Base-by-base conservation (phyloP, 1,139 yeast species). In the Geotrichum fermentans region DNA sequence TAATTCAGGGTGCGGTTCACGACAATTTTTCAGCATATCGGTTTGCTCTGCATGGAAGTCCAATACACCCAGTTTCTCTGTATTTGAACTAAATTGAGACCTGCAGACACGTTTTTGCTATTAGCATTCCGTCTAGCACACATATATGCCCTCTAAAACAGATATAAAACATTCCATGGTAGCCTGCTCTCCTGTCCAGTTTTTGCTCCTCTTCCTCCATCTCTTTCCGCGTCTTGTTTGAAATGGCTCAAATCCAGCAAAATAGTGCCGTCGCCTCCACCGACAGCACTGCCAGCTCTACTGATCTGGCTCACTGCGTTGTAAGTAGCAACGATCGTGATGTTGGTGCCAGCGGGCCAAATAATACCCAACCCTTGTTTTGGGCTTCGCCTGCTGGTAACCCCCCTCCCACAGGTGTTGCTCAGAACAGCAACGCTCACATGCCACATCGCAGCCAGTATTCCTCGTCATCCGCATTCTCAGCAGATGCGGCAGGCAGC, bases 311-410 rank as follows among this genome's bases (percentile, higher is more conserved):
- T n/a, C 40, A 29, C 24, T 20, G 17, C 34, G 14, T 29, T 37
- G 40, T 10, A 11, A 17, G 21, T 7, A n/a, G 18, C 7, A 13
- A 20, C 7, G 26, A 20, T 22, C 26, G 7, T 18, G 14, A n/a
- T n/a, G n/a, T n/a, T n/a, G n/a, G n/a, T n/a, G 28, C 28, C 28
- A 10, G 7, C 26, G 33, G 8, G 32, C 32, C 32, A 14, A 24
- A n/a, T 10, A 24, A 26, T 17, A 22, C 40, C 41, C 32, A 38
- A 38, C 41, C 41, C 41, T 38, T 20, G 32, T 22, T 6, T 24
- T 16, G 20, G 36, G 36, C 36, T 10, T 16, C 36, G 11, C 20
- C 36, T n/a, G 20, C 36, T 16, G 36, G 36, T 8, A 8, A 13
- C 17, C 14, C 20, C 18, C 20, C 26, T n/a, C 41, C 18, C 20